phyloP scores from a whole-genome alignment of 441 rosid species.

The Gossypium davidsonii region DNA sequence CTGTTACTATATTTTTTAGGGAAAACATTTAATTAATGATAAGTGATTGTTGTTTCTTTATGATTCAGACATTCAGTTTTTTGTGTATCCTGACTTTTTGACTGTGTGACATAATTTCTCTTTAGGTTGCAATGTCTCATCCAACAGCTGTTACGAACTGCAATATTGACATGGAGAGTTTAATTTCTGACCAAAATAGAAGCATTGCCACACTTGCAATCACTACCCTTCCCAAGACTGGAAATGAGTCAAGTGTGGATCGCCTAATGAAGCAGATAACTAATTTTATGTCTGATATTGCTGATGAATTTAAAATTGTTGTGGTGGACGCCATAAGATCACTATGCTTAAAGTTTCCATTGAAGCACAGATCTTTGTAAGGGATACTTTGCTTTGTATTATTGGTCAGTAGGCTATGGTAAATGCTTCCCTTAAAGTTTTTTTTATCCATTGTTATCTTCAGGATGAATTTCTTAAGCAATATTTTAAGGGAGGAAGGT shows the following conservation, averaged over 20 bases:
- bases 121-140: constrained; percentile 96
- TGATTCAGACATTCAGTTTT: neutral
- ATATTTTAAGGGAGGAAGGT: constrained; percentile 94
- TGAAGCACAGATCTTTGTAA: constrained; percentile 92
- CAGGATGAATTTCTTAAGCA: constrained; percentile 98
- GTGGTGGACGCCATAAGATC: constrained; percentile 97
- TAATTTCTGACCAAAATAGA: constrained; percentile 95
- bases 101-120: constrained; percentile 13
- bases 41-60: neutral
- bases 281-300: constrained; percentile 96
- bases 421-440: neutral
- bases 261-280: constrained; percentile 97
- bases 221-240: constrained; percentile 90
- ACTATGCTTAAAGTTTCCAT: constrained; percentile 81
- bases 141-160: constrained; percentile 96
- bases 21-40: neutral
- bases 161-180: constrained; percentile 97
- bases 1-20: neutral
- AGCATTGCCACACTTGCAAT: constrained; percentile 96
- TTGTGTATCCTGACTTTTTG: constrained; percentile 19
- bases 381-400: constrained; percentile 17
- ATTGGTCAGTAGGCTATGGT: constrained; percentile 6
- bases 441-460: neutral
- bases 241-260: constrained; percentile 94
- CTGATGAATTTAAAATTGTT: constrained; percentile 96